These are phyloP conservation scores for Wilhelminamyces savonicus DNA, from an alignment of 805 yeast genomes.

Conservation along the genomic window DNA sequence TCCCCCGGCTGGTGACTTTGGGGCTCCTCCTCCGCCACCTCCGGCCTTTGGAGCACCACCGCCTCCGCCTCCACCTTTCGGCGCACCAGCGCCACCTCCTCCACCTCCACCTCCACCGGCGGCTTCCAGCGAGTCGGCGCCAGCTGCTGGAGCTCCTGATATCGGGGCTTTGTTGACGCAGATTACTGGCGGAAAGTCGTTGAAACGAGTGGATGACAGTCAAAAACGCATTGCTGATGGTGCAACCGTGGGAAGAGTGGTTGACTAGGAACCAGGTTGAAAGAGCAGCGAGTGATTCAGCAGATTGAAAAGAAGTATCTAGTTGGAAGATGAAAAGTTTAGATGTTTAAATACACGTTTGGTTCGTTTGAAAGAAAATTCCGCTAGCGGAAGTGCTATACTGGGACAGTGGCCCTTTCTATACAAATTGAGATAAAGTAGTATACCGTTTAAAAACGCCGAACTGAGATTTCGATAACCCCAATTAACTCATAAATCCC, in stretches of 20 bases:
- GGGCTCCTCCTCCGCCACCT: slow-evolving; percentile 6
- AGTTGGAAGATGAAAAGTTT: neutral
- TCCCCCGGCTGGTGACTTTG: slow-evolving; percentile 2
- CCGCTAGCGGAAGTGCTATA: too few species aligned
- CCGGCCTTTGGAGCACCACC: slow-evolving; percentile 1
- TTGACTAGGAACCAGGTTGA: too few species aligned
- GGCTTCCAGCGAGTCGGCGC: slow-evolving; percentile 19
- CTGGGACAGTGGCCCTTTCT: too few species aligned
- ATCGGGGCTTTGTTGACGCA: slow-evolving; percentile 51
- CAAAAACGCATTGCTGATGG: slow-evolving; percentile 43
- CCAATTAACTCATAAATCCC: too few species aligned
- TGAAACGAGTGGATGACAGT: slow-evolving; percentile 45
- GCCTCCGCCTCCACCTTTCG: slow-evolving; percentile 11
- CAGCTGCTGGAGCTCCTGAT: slow-evolving; percentile 15
- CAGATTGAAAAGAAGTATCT: neutral
- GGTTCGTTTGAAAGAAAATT: neutral
- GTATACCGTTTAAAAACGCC: too few species aligned
- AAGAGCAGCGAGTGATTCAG: too few species aligned
- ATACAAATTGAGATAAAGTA: too few species aligned
- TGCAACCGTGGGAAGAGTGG: slow-evolving; percentile 45
- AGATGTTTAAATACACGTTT: neutral
- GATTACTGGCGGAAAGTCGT: slow-evolving; percentile 45
- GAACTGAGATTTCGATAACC: too few species aligned
- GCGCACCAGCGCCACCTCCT: slow-evolving; percentile 23
- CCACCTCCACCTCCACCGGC: slow-evolving; percentile 20